Evolutionary conservation across 495 filamentous ascomycete genomes (phyloP).

Genomic region (Bathelium albidoporum): DNA sequence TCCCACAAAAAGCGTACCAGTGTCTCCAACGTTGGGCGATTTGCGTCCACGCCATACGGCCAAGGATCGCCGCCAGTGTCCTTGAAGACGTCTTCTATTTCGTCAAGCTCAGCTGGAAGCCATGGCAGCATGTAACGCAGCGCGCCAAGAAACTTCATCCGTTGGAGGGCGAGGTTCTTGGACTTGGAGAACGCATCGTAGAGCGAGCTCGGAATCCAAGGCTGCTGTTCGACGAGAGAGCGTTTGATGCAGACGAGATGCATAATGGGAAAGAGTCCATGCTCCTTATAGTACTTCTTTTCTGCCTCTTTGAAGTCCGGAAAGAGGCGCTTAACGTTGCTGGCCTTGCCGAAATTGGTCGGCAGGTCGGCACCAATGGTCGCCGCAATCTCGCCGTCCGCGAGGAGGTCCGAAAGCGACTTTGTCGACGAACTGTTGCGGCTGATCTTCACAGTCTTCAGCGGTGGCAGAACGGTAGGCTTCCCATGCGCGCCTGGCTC

Average conservation of each 20-base stretch:
- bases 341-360: slow-evolving; percentile 23
- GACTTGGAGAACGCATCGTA: slow-evolving; percentile 31
- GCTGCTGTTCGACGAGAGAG: slow-evolving; percentile 26
- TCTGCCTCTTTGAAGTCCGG: slow-evolving; percentile 33
- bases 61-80: slow-evolving; percentile 24
- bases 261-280: slow-evolving; percentile 38
- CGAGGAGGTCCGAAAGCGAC: slow-evolving; percentile 31
- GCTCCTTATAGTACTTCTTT: slow-evolving; percentile 29
- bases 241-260: slow-evolving; percentile 30
- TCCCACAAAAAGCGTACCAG: slow-evolving; percentile 25
- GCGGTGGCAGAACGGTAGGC: slow-evolving; percentile 22
- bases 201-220: slow-evolving; percentile 11
- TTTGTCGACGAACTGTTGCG: slow-evolving; percentile 17
- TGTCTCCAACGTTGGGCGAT: slow-evolving; percentile 28
- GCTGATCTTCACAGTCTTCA: slow-evolving; percentile 24
- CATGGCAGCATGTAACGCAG: slow-evolving; percentile 35
- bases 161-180: slow-evolving; percentile 24
- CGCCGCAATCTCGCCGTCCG: slow-evolving; percentile 33
- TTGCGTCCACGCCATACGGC: slow-evolving; percentile 30
- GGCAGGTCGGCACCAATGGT: slow-evolving; percentile 34
- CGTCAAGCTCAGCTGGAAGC: slow-evolving; percentile 26
- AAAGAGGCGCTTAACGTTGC: slow-evolving; percentile 30
- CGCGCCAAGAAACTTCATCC: slow-evolving; percentile 21
- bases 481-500: slow-evolving; percentile 27
- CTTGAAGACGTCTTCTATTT: slow-evolving; percentile 29